Conservation (phyloP, 345 rosid genomes). For the Citrus cavaleriei region DNA sequence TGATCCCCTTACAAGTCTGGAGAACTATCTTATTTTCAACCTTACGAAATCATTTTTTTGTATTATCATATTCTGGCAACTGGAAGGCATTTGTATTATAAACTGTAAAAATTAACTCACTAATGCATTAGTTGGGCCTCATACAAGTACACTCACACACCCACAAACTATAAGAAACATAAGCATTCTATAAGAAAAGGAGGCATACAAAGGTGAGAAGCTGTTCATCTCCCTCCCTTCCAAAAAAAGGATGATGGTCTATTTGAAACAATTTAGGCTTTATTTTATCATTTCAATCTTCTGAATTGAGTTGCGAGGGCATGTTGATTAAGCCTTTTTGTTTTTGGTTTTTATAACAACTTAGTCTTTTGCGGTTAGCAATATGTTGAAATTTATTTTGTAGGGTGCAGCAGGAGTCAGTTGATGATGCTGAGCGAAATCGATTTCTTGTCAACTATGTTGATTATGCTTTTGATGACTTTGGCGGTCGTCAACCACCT, state of each 20-base stretch:
- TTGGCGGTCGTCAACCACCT: constrained; percentile 97
- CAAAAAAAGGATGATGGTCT: background rate
- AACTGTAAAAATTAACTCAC: background rate
- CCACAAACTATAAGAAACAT: background rate
- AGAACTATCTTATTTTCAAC: background rate
- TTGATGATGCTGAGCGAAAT: constrained; percentile 94
- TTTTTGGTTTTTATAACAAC: constrained; percentile 9
- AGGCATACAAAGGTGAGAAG: background rate
- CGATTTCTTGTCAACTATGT: constrained; percentile 90
- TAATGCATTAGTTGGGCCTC: background rate
- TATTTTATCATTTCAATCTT: background rate
- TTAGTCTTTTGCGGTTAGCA: constrained; percentile 10
- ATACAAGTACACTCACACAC: background rate
- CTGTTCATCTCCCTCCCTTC: background rate
- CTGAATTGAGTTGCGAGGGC: background rate
- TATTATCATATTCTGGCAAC: background rate
- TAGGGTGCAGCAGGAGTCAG: constrained; percentile 98
- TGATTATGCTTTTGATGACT: constrained; percentile 97
- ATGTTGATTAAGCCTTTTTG: background rate
- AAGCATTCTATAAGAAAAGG: background rate
- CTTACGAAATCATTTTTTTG: background rate
- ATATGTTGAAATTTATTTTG: constrained; percentile 16
- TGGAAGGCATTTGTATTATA: background rate
- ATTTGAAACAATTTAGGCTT: background rate
- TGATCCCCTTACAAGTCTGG: background rate